phyloP scores from a whole-genome alignment of 2,329 filamentous ascomycete genomes.

The Neopestalotiopsis rosae region DNA sequence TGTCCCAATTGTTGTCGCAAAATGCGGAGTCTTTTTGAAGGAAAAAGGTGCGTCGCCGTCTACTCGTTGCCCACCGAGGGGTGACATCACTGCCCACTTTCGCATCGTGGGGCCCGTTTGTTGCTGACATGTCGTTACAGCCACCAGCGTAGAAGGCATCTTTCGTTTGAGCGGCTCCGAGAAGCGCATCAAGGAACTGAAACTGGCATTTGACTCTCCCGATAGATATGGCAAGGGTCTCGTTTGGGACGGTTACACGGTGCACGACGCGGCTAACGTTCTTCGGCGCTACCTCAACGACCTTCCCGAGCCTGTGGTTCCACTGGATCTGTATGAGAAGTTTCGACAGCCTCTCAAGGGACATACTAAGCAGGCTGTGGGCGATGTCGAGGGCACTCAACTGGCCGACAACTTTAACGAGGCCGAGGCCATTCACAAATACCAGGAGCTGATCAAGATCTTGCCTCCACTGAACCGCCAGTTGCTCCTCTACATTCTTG shows the following conservation, averaged over 20 bases:
- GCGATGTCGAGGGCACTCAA: constrained; percentile 71
- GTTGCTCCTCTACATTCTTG: constrained; percentile 91
- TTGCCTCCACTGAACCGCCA: constrained; percentile 92
- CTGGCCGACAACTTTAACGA: constrained; percentile 78
- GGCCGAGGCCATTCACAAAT: constrained; percentile 76
- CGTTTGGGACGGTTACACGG: constrained; percentile 96
- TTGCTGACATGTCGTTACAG: constrained; percentile 54
- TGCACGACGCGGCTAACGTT: constrained; percentile 97
- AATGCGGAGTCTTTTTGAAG: constrained; percentile 96
- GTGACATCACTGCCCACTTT: background rate
- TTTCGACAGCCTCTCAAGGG: constrained; percentile 84
- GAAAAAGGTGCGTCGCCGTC: constrained; percentile 80
- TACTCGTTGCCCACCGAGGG: background rate
- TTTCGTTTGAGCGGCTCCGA: constrained; percentile 96
- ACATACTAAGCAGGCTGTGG: constrained; percentile 74
- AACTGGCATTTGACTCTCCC: constrained; percentile 89
- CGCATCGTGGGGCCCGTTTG: background rate
- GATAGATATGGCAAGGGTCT: constrained; percentile 96
- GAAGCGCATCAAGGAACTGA: constrained; percentile 97
- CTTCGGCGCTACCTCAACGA: constrained; percentile 95
- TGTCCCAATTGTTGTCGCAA: constrained; percentile 96
- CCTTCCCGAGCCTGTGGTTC: constrained; percentile 94
- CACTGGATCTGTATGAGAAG: constrained; percentile 87
- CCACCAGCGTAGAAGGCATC: constrained; percentile 93
- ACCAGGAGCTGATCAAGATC: constrained; percentile 90